Conservation (phyloP, 2,329 filamentous ascomycete genomes). For the Graphium sp. region DNA sequence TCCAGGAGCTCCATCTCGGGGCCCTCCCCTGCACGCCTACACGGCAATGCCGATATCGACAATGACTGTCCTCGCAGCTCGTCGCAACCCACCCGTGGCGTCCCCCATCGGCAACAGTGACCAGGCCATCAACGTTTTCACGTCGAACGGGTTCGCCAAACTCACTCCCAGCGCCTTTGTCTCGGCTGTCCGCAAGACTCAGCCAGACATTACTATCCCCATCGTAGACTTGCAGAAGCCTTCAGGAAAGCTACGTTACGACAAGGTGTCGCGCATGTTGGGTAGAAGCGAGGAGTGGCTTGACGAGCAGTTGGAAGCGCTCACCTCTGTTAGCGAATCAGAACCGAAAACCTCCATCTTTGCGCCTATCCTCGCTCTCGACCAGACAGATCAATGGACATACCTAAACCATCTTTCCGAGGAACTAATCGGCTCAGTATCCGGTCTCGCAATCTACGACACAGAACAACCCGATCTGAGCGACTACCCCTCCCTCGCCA, state of each 20-base stretch:
- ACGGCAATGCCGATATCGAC: slow-evolving; percentile 51
- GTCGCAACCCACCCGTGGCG: slow-evolving; percentile 59
- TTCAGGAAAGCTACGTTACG: slow-evolving; percentile 40
- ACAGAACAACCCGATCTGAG: slow-evolving; percentile 48
- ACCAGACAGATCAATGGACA: slow-evolving; percentile 57
- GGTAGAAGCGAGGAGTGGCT: slow-evolving; percentile 78
- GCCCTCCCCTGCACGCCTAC: slow-evolving; percentile 56
- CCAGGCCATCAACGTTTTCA: slow-evolving; percentile 58
- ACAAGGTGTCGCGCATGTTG: slow-evolving; percentile 67
- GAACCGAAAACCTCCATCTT: slow-evolving; percentile 28
- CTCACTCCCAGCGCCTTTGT: slow-evolving; percentile 55
- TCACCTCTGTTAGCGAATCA: slow-evolving; percentile 10
- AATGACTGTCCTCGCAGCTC: slow-evolving; percentile 57
- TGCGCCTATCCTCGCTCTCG: slow-evolving; percentile 57
- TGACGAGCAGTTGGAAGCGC: slow-evolving; percentile 42
- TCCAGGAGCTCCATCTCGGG: slow-evolving; percentile 14
- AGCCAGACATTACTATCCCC: slow-evolving; percentile 66
- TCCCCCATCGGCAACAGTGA: slow-evolving; percentile 57
- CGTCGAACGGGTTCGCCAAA: slow-evolving; percentile 69
- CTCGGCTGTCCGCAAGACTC: slow-evolving; percentile 43
- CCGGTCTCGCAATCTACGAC: slow-evolving; percentile 66
- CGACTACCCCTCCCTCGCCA: slow-evolving; percentile 30
- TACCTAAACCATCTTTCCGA: slow-evolving; percentile 60
- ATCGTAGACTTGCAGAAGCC: slow-evolving; percentile 50
- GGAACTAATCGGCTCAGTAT: slow-evolving; percentile 39